Evolutionary conservation across 169 alveolate genomes (phyloP), one percentile per base, ranked within the genome.

Genomic region (Cryptosporidium tyzzeri): DNA sequence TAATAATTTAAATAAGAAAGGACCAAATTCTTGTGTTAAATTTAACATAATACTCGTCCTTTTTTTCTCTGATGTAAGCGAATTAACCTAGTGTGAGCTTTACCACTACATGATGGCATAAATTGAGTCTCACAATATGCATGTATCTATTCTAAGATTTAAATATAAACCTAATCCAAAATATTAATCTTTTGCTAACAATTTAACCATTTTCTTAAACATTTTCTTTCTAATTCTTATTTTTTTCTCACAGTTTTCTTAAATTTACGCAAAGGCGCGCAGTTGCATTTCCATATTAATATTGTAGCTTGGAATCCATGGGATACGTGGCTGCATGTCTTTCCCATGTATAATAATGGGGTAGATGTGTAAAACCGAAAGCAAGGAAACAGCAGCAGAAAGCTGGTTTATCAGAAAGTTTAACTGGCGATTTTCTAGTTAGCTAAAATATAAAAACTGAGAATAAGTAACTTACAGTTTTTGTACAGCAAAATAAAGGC

Each of bases 261-360:
- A 62, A 7, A 55, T 55, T 26, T 65, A 65, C 71, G 71, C 71
- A 65, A 65, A 65, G 71, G 71, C 71, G 71, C 71, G 71, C 71
- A 65, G 8, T 16, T 37, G 33, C 71, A 33, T n/a, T 65, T 65
- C 71, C 71, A 65, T 65, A 65, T 65, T 65, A 65, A 33, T 65
- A 65, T 26, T 62, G 8, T 55, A 21, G 35, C 12, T 33, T 65
- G 50, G 71, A 65, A 65, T 65, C 71, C 48, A 33, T 31, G 53
- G 44, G 50, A 65, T 65, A 65, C 71, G 71, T 65, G 50, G 9
- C 31, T 65, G 29, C 51, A 65, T 65, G 71, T 65, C 71, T 65
- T 62, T 65, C 50, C 71, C 71, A 65, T 65, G 71, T 65, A 65
- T 14, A 33, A 65, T 21, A 41, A 65, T 65, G 71, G 50, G 21